phyloP scores from a whole-genome alignment of 805 yeast genomes.

The Cyberlindnera maritima region DNA sequence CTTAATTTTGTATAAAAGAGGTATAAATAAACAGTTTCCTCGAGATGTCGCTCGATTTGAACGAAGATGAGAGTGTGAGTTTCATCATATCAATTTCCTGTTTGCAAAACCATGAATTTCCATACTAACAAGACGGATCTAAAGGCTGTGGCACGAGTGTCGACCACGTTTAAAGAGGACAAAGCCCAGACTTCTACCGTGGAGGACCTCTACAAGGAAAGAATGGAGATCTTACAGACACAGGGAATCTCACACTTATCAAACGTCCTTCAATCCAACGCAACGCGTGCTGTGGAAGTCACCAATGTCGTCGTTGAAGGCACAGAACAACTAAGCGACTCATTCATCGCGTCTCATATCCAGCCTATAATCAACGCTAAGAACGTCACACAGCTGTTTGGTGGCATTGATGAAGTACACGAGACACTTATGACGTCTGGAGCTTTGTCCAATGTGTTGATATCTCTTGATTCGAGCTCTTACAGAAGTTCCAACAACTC shows the following conservation, averaged over 20 bases:
- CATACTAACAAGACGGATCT: not conserved
- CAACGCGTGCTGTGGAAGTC: constrained; percentile 41
- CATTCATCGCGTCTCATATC: constrained; percentile 46
- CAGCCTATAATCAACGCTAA: constrained; percentile 42
- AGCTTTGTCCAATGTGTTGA: constrained; percentile 40
- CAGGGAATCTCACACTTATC: constrained; percentile 30
- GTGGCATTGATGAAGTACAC: constrained; percentile 42
- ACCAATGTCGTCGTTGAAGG: constrained; percentile 47
- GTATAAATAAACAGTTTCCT: too few species aligned
- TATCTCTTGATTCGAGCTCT: constrained; percentile 28
- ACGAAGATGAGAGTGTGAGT: constrained; percentile 12
- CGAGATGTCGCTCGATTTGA: constrained; percentile 5
- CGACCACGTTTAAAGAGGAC: constrained; percentile 22
- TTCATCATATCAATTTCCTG: not conserved
- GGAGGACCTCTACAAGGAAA: constrained; percentile 27
- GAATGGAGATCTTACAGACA: constrained; percentile 28
- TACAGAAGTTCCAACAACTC: not conserved
- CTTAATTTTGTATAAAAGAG: too few species aligned
- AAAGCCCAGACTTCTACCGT: constrained; percentile 6
- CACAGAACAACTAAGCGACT: constrained; percentile 42
- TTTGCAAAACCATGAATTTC: too few species aligned
- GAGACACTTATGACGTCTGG: constrained; percentile 42
- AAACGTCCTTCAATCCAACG: constrained; percentile 29
- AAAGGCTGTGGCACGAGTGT: constrained; percentile 24
- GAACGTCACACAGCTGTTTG: constrained; percentile 40